Percentiles rank a stretch among this genome's conserved stretches.
These are phyloP conservation scores for Candida albicans DNA, from an alignment of 1,139 yeast genomes.

Conservation along the genomic window DNA sequence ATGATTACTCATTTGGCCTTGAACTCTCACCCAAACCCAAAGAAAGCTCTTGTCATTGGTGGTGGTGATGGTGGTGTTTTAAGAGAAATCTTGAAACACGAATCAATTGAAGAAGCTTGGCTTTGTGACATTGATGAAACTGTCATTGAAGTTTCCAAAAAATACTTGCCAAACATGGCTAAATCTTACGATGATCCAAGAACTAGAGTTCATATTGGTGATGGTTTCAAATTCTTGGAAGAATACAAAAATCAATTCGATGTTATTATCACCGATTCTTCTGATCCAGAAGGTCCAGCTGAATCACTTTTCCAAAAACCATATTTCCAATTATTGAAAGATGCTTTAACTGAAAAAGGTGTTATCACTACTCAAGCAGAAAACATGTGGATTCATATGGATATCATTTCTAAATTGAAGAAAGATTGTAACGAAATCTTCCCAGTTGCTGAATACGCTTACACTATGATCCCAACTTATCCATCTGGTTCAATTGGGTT, in stretches of 20 bases:
- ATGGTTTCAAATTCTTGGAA: slow-evolving; percentile 87
- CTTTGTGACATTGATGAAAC: slow-evolving; percentile 91
- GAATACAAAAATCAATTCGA: slow-evolving; percentile 73
- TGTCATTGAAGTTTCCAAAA: slow-evolving; percentile 78
- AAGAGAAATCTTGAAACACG: slow-evolving; percentile 88
- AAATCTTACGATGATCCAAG: slow-evolving; percentile 78
- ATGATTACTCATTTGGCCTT: slow-evolving; percentile 90
- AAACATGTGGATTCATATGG: slow-evolving; percentile 85
- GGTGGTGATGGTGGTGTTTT: slow-evolving; percentile 98
- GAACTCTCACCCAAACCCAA: slow-evolving; percentile 89
- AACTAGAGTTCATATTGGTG: slow-evolving; percentile 81
- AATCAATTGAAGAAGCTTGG: slow-evolving; percentile 78
- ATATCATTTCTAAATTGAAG: slow-evolving; percentile 73
- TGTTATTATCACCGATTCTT: slow-evolving; percentile 89
- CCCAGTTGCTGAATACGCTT: slow-evolving; percentile 86
- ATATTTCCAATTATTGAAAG: slow-evolving; percentile 74
- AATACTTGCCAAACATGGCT: slow-evolving; percentile 83
- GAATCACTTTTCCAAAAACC: slow-evolving; percentile 84
- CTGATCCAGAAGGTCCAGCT: slow-evolving; percentile 98
- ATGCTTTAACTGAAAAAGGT: slow-evolving; percentile 83
- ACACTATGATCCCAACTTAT: slow-evolving; percentile 88
- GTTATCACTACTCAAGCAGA: slow-evolving; percentile 92
- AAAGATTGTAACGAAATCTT: slow-evolving; percentile 74
- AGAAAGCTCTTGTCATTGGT: slow-evolving; percentile 85
- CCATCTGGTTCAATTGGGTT: slow-evolving; percentile 94